Percentiles rank a stretch among this genome's conserved stretches.
phyloP scores from a whole-genome alignment of 1,139 yeast genomes.

The Candida anutae region DNA sequence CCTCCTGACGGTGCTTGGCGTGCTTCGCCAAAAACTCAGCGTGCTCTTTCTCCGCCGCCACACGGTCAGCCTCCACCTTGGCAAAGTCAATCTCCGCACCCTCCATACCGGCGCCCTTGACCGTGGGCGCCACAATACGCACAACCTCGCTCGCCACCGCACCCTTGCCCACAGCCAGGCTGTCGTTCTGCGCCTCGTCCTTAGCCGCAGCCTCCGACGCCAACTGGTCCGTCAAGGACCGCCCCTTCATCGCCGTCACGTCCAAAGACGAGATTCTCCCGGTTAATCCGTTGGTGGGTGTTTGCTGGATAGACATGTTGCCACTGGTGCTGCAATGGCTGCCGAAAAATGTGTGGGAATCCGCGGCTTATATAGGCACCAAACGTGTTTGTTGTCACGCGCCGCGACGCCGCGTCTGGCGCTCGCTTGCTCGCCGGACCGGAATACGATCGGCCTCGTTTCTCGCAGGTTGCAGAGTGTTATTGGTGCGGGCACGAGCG shows the following conservation, averaged over 20 bases:
- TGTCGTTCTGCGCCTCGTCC: constrained; percentile 29
- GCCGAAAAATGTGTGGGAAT: not conserved
- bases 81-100: constrained; percentile 5
- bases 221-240: constrained; percentile 36
- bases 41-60: constrained; percentile 28
- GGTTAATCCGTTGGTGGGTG: constrained; percentile 45
- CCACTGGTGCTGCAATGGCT: too few species aligned
- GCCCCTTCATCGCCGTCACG: constrained; percentile 25
- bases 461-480: too few species aligned
- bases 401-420: too few species aligned
- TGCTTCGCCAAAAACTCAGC: constrained; percentile 49
- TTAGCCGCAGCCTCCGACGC: constrained; percentile 40
- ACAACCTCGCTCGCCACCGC: constrained; percentile 11
- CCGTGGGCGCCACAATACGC: not conserved
- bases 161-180: constrained; percentile 16
- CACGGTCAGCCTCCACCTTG: constrained; percentile 11
- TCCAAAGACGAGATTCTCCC: constrained; percentile 39
- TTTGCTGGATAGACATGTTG: constrained; percentile 31
- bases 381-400: too few species aligned
- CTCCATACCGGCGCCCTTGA: constrained; percentile 2
- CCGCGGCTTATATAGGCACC: not conserved
- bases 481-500: too few species aligned
- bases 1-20: constrained; percentile 59
- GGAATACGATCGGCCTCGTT: too few species aligned
- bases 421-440: too few species aligned